phyloP scores from a whole-genome alignment of 2,329 filamentous ascomycete genomes.

The Pseudophaeomoniella oleicola region DNA sequence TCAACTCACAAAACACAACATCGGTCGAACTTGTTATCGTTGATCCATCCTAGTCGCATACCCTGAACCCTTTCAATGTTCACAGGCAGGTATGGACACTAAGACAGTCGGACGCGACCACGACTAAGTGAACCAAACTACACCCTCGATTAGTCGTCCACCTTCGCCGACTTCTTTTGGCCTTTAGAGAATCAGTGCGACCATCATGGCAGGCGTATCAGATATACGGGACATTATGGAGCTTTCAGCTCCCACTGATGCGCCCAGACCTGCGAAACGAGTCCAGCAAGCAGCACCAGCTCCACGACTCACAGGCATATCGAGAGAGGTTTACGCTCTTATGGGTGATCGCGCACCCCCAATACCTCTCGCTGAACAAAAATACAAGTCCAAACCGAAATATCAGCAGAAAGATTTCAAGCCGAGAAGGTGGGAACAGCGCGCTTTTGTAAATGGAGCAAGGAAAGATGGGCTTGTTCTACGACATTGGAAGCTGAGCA shows the following conservation, averaged over 20 bases:
- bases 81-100: too few relatives aligned
- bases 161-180: too few relatives aligned
- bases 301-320: constrained; percentile 29
- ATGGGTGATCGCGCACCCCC: constrained; percentile 37
- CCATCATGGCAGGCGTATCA: constrained; percentile 50
- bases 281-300: constrained; percentile 46
- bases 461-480: constrained; percentile 57
- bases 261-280: constrained; percentile 54
- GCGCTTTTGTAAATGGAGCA: constrained; percentile 61
- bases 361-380: constrained; percentile 36
- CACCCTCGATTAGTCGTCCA: too few relatives aligned
- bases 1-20: too few relatives aligned
- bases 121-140: too few relatives aligned
- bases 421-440: constrained; percentile 12
- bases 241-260: constrained; percentile 45
- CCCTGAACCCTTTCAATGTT: too few relatives aligned
- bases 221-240: constrained; percentile 85
- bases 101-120: too few relatives aligned
- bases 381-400: constrained; percentile 27
- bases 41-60: too few relatives aligned
- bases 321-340: constrained; percentile 34
- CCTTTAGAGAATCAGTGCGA: too few relatives aligned
- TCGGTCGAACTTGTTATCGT: too few relatives aligned
- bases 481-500: constrained; percentile 65
- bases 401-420: constrained; percentile 11